A percentile compares a stretch with the other conserved stretches of the same genome.
Conservation (phyloP, 176 grass and related monocot genomes). For the Rhynchospora breviuscula region DNA sequence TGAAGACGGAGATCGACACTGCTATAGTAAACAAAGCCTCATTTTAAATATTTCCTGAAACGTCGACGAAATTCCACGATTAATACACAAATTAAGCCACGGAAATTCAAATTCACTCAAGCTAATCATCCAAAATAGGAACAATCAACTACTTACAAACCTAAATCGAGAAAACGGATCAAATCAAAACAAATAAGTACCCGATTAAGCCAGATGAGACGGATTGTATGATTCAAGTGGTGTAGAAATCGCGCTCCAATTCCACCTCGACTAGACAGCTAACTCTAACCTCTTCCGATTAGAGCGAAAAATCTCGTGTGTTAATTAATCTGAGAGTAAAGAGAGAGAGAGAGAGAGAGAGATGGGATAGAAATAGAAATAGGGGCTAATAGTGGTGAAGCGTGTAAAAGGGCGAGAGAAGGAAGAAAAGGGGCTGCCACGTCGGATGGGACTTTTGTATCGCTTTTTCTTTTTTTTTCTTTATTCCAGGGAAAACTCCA, state of each 20-base stretch:
- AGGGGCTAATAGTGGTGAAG: neutral
- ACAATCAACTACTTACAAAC: neutral
- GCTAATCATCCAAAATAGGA: neutral
- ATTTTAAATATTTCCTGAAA: slow-evolving; percentile 12
- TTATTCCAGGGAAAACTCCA: slow-evolving; percentile 13
- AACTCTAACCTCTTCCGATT: neutral
- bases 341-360: neutral
- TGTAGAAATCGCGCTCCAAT: neutral
- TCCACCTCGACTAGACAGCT: neutral
- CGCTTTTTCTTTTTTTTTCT: neutral
- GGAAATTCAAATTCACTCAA: slow-evolving; percentile 1
- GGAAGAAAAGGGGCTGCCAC: slow-evolving; percentile 63
- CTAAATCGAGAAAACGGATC: neutral
- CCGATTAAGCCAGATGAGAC: slow-evolving; percentile 2
- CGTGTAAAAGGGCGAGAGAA: neutral
- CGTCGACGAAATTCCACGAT: neutral
- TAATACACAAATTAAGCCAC: neutral
- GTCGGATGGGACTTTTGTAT: slow-evolving; percentile 45
- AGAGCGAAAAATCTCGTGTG: neutral
- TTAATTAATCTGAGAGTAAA: neutral
- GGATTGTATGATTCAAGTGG: neutral
- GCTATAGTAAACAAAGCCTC: neutral
- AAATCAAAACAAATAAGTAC: neutral
- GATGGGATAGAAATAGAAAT: neutral
- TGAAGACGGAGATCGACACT: neutral